These are phyloP conservation scores for Trypanosoma cruzi DNA, from an alignment of 208 protist species.

Conservation along the genomic window DNA sequence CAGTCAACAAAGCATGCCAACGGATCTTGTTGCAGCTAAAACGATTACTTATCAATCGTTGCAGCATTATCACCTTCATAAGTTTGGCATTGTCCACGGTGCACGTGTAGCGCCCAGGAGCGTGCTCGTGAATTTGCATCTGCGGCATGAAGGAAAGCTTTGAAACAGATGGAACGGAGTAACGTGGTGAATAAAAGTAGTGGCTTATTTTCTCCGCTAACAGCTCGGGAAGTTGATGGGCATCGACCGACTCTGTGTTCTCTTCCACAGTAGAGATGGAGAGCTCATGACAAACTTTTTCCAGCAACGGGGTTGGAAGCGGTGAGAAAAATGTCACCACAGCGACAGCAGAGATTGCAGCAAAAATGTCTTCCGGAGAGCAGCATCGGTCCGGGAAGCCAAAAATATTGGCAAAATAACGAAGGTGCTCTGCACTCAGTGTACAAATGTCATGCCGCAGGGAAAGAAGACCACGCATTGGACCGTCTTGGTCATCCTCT, in stretches of 20 bases:
- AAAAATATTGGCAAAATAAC: slow-evolving; percentile 36
- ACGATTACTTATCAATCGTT: slow-evolving; percentile 72
- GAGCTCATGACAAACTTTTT: slow-evolving; percentile 56
- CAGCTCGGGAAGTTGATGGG: slow-evolving; percentile 50
- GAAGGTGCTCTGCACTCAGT: slow-evolving; percentile 36
- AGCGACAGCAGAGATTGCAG: slow-evolving; percentile 53
- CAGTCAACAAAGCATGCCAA: slow-evolving; percentile 56
- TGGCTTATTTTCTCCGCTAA: slow-evolving; percentile 67
- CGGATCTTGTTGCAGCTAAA: slow-evolving; percentile 83
- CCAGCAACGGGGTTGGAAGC: slow-evolving; percentile 35
- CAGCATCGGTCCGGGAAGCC: slow-evolving; percentile 14
- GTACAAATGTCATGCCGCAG: slow-evolving; percentile 51
- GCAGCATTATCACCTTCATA: slow-evolving; percentile 49
- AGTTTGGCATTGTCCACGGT: slow-evolving; percentile 74
- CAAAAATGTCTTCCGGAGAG: slow-evolving; percentile 48
- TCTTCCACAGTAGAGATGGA: slow-evolving; percentile 55
- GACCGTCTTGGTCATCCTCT: slow-evolving; percentile 7
- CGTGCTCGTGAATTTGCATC: slow-evolving; percentile 81
- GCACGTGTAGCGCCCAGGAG: slow-evolving; percentile 77
- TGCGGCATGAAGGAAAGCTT: slow-evolving; percentile 66
- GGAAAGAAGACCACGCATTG: slow-evolving; percentile 27
- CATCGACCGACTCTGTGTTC: slow-evolving; percentile 35
- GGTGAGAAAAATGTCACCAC: slow-evolving; percentile 60
- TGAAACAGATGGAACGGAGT: slow-evolving; percentile 29
- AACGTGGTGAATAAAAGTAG: slow-evolving; percentile 47